Conservation (phyloP, 805 yeast genomes). For the Schwanniomyces yamadae region DNA sequence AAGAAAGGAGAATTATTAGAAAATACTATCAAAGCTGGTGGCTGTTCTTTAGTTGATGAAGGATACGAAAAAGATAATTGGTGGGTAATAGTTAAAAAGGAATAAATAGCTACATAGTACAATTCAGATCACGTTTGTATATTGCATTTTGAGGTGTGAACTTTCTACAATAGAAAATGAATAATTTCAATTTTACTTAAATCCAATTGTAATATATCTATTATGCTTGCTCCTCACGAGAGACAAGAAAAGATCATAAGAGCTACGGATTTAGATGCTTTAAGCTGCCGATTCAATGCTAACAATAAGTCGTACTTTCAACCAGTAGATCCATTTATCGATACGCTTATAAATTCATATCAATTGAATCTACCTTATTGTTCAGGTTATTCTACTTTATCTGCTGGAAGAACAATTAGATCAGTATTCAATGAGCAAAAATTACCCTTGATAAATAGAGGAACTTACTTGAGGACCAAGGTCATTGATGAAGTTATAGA, state of each 20-base stretch:
- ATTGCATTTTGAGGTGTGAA: not conserved
- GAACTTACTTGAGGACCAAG: constrained; percentile 62
- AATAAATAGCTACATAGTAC: constrained; percentile 4
- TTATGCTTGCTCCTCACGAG: constrained; percentile 33
- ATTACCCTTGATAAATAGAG: constrained; percentile 67
- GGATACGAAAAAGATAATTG: constrained; percentile 96
- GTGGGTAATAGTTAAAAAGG: constrained; percentile 54
- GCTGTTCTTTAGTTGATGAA: constrained; percentile 51
- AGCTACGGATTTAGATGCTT: constrained; percentile 68
- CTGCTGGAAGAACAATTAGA: constrained; percentile 41
- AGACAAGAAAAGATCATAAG: constrained; percentile 46
- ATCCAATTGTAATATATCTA: no score
- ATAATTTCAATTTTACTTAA: no score
- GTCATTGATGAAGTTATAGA: constrained; percentile 49
- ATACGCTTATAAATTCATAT: constrained; percentile 34
- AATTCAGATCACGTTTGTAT: constrained; percentile 2
- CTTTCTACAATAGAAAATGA: not conserved
- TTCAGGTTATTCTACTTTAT: constrained; percentile 36
- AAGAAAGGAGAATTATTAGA: constrained; percentile 76
- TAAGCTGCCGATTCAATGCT: constrained; percentile 63
- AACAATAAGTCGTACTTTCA: constrained; percentile 46
- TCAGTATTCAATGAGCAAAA: constrained; percentile 43
- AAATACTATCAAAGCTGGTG: constrained; percentile 74
- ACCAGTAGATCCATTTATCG: constrained; percentile 36
- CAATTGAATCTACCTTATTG: constrained; percentile 37